Conservation (phyloP, 164 flowering plant genomes). For the Aristolochia californica region DNA sequence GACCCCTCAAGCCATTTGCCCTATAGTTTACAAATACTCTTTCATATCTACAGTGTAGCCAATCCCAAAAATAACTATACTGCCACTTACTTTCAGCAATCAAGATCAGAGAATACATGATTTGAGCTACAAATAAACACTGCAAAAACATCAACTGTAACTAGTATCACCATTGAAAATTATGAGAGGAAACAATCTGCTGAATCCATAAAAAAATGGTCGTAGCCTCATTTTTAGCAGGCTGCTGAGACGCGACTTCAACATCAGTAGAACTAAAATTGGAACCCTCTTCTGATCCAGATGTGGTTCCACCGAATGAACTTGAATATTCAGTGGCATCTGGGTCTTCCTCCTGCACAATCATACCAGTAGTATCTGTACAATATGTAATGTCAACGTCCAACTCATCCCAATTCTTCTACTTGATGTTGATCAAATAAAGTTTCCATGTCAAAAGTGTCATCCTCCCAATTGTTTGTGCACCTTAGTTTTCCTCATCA, state of each 20-base stretch:
- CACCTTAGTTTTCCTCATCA: conserved; percentile 21
- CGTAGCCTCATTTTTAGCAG: conserved; percentile 28
- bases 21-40: no score
- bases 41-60: no score
- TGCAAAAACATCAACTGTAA: no score
- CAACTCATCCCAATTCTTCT: conserved; percentile 10
- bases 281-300: conserved; percentile 40
- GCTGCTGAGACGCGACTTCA: conserved; percentile 62
- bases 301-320: conserved; percentile 63
- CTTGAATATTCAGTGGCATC: conserved; percentile 87
- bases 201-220: conserved; percentile 20
- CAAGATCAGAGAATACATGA: background rate
- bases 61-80: no score
- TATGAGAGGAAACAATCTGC: conserved; percentile 21
- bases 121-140: background rate
- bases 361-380: conserved; percentile 14
- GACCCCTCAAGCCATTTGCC: no score
- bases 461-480: conserved; percentile 25
- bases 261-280: conserved; percentile 44
- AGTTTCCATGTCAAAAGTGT: conserved; percentile 18
- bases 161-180: no score
- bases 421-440: conserved; percentile 18
- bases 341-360: conserved; percentile 43
- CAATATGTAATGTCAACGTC: conserved; percentile 40
- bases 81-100: no score